phyloP scores from a whole-genome alignment of 228 moss, liverwort and hornwort species.

The Sphagnum magellanicum region DNA sequence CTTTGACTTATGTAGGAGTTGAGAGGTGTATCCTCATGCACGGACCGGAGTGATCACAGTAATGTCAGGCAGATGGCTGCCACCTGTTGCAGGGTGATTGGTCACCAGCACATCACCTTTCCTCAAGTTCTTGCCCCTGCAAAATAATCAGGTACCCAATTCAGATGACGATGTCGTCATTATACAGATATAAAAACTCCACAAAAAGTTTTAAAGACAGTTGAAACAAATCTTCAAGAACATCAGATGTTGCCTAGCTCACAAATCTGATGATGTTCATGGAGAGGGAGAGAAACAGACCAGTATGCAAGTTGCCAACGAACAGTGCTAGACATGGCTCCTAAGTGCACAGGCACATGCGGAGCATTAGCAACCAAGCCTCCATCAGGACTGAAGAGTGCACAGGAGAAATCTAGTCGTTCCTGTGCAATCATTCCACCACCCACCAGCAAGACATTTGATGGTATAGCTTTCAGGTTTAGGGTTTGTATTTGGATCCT shows the following conservation, averaged over 20 bases:
- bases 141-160: too few species aligned
- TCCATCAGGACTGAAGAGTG: constrained; percentile 86
- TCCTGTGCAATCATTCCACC: constrained; percentile 26
- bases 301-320: constrained; percentile 87
- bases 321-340: constrained; percentile 97
- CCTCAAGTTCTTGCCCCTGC: constrained; percentile 57
- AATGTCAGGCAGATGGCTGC: constrained; percentile 96
- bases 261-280: too few species aligned
- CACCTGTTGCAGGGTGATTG: constrained; percentile 94
- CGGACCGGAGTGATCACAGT: constrained; percentile 90
- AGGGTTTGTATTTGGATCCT: too few species aligned
- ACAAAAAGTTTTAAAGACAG: too few species aligned
- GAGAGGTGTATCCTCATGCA: neutral
- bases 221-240: too few species aligned
- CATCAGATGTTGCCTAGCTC: too few species aligned
- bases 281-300: constrained; percentile 3
- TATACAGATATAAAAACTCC: too few species aligned
- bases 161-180: too few species aligned
- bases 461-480: neutral
- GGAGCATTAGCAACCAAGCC: constrained; percentile 98
- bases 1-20: too few species aligned
- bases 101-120: constrained; percentile 92
- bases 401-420: constrained; percentile 96
- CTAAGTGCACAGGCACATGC: constrained; percentile 96
- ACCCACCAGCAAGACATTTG: neutral